Percentiles rank a stretch among this genome's conserved stretches.
Evolutionary conservation across 2,329 filamentous ascomycete species (phyloP).

Genomic region (Fusarium keratoplasticum): DNA sequence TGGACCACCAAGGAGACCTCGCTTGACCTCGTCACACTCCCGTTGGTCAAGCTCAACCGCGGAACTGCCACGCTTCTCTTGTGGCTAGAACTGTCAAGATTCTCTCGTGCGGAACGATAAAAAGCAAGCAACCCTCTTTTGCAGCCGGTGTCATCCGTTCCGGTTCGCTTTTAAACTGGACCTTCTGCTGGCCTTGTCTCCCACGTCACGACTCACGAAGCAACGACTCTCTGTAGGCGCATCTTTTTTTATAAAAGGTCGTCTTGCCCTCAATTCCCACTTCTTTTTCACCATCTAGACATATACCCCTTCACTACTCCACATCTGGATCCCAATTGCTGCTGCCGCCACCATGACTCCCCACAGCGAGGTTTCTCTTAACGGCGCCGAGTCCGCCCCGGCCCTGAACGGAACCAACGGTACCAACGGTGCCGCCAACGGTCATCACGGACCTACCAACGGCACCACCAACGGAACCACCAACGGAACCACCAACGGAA

Average conservation of each 20-base stretch:
- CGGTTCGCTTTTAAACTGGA: slow-evolving; percentile 10
- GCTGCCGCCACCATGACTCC: slow-evolving; percentile 48
- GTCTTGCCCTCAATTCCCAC: not conserved
- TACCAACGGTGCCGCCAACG: slow-evolving; percentile 25
- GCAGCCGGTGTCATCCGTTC: slow-evolving; percentile 26
- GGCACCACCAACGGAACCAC: slow-evolving; percentile 32
- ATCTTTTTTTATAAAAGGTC: slow-evolving; percentile 12
- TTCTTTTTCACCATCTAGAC: slow-evolving; percentile 9
- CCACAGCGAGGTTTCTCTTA: slow-evolving; percentile 49
- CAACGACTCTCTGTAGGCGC: slow-evolving; percentile 10
- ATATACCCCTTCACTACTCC: slow-evolving; percentile 12
- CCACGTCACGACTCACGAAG: slow-evolving; percentile 20
- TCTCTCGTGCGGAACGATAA: slow-evolving; percentile 6
- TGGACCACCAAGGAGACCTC: slow-evolving; percentile 7
- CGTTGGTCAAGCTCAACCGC: slow-evolving; percentile 3
- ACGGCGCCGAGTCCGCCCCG: slow-evolving; percentile 40
- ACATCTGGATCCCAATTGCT: slow-evolving; percentile 11
- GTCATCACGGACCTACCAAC: slow-evolving; percentile 21
- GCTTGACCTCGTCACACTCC: not conserved
- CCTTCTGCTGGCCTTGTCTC: not conserved
- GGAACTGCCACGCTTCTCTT: slow-evolving; percentile 3
- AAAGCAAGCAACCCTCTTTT: slow-evolving; percentile 22
- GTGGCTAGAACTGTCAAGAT: slow-evolving; percentile 23
- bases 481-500: slow-evolving; percentile 18
- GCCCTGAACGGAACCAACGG: slow-evolving; percentile 37